Evolutionary conservation across 2,329 filamentous ascomycete species (phyloP), one percentile per base, ranked within the genome.

Genomic region (Aspergillus melleus): DNA sequence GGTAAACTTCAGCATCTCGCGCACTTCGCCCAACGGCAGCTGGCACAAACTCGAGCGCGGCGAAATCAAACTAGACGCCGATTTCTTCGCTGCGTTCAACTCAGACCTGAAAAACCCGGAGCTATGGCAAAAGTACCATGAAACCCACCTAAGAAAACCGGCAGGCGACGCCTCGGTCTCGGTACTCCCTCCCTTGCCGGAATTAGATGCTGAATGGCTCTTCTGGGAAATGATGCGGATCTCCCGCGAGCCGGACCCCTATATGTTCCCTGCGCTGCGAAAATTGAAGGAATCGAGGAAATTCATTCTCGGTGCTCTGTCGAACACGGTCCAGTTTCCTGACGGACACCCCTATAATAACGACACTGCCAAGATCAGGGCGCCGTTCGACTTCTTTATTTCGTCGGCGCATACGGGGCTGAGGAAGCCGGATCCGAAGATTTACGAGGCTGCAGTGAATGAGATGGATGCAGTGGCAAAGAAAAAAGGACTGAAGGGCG

Each of bases 21-120:
- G 85, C 68, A 88, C 89, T 2, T 86, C 88, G 0, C 92, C 92
- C 2, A 78, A 87, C 65, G 95, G 95, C 46, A 89, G 86, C 72
- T 98, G 94, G 94, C 92, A 96, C 71, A 86, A 84, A 49, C 84
- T 98, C 50, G 95, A 99, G 76, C 88, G 90, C 59, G 94, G 94
- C 61, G 87, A 92, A 62, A 89, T 96, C 61, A 81, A 84, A 26
- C 81, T 97, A 74, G 88, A 96, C 72, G 80, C 84, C 12, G 75
- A 77, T 9, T 98, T 93, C 81, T 97, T 94, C 75, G 72, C 78
- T 0, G 86, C 83, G 1, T 98, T 97, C 81, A 88, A 87, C 61
- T 69, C 73, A 1, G 93, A 99, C 70, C 84, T 98, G 11, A 84
- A 86, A 61, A 81, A 87, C 55, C 77, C 85, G 0, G 72, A 77